Evolutionary conservation across 257 asterid species (phyloP), one percentile per base, ranked within the genome.

Genomic region (Solanum acaule): DNA sequence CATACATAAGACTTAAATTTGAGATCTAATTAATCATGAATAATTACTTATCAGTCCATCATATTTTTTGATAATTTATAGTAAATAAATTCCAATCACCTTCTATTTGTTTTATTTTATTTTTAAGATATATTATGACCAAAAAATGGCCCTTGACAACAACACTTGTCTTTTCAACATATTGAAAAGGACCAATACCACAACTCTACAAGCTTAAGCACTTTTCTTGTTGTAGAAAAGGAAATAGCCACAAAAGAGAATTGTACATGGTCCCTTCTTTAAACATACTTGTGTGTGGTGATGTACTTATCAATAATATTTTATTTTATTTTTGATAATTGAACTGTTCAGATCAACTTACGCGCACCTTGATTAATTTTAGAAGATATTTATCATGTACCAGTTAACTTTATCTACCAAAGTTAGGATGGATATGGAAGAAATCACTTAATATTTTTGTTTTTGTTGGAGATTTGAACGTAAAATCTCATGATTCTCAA

Each of bases 231-330:
- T 73, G 16, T 37, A 77, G 35, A 77, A n/a, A 40, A 38, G 12
- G 84, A 25, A 77, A 38, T 38, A 77, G 84, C 84, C 84, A 38
- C 84, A 77, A 77, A n/a, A 77, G 83, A n/a, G 7, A n/a, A 40
- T 0, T 77, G 15, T 12, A 0, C 83, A 75, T 75, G 83, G 52
- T 75, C 83, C 83, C 82, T 73, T 20, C 82, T 10, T 20, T 73
- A 34, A 73, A 6, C 82, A 35, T 75, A 35, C 10, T 73, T 35
- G 46, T 34, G 44, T 75, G 49, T 75, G 20, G 83, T 75, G 83
- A 75, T 35, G 52, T 35, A 34, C 46, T 73, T 73, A 9, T 34
- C 44, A 68, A 68, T 14, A 68, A 68, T 67, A 29, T 29, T 68
- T 68, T 68, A 29, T 68, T 13, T 68, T 29, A 68, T 31, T 71